phyloP scores from a whole-genome alignment of 148 eudicot species.

The Talinum fruticosum region DNA sequence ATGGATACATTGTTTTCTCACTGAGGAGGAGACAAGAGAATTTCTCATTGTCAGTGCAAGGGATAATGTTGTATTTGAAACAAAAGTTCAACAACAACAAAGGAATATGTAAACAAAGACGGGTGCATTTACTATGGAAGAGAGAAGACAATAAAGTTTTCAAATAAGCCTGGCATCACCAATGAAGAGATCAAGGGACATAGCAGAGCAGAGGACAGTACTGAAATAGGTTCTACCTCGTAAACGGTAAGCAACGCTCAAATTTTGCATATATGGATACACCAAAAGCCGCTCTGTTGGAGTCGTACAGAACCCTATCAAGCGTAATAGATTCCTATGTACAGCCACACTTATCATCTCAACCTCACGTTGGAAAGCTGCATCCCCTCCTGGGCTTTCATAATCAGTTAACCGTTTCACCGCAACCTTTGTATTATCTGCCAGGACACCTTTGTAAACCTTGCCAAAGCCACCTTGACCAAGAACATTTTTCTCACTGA shows the following conservation, averaged over 20 bases:
- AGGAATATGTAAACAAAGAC: too few relatives aligned
- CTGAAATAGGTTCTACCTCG: constrained; percentile 51
- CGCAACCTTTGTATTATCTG: constrained; percentile 80
- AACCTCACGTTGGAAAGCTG: constrained; percentile 94
- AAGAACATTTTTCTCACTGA: constrained; percentile 85
- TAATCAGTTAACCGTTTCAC: constrained; percentile 84
- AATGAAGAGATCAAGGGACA: neutral
- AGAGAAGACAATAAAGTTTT: neutral
- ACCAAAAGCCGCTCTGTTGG: constrained; percentile 95
- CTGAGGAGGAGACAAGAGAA: neutral
- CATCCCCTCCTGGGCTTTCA: constrained; percentile 93
- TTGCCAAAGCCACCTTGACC: constrained; percentile 99
- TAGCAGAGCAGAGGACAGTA: neutral
- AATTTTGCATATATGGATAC: constrained; percentile 92
- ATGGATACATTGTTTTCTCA: neutral
- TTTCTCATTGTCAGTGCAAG: neutral
- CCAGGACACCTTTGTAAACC: constrained; percentile 86
- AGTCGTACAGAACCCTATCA: constrained; percentile 95
- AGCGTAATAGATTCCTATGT: constrained; percentile 76
- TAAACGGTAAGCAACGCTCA: constrained; percentile 88
- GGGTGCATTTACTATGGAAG: too few relatives aligned
- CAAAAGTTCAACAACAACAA: too few relatives aligned
- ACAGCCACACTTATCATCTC: constrained; percentile 99
- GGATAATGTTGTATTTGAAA: neutral
- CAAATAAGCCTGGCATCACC: neutral